Percentiles rank a stretch among this genome's conserved stretches.
These are phyloP conservation scores for Avena sativa DNA, from an alignment of 176 grass and related monocot genomes.

Conservation along the genomic window DNA sequence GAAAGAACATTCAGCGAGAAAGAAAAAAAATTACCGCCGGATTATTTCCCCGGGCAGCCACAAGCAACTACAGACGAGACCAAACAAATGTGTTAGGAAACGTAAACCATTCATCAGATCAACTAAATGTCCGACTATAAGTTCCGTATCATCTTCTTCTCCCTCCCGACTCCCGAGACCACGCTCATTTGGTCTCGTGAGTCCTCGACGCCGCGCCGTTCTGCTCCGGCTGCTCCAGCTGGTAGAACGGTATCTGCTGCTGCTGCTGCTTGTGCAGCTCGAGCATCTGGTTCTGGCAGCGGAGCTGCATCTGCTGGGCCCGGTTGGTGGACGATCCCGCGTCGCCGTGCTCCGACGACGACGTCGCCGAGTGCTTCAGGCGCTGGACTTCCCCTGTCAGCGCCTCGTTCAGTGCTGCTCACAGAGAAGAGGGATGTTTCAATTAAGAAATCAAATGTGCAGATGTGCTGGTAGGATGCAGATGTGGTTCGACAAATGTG, in stretches of 20 bases:
- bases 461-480: background rate
- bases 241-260: slow-evolving; percentile 72
- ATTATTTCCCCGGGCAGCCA: slow-evolving; percentile 37
- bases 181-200: slow-evolving; percentile 47
- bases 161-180: background rate
- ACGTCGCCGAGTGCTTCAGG: slow-evolving; percentile 58
- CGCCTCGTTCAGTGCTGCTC: slow-evolving; percentile 85
- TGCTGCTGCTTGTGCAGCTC: slow-evolving; percentile 57
- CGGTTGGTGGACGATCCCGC: slow-evolving; percentile 53
- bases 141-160: background rate
- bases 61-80: slow-evolving; percentile 46
- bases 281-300: slow-evolving; percentile 64
- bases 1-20: slow-evolving; percentile 47
- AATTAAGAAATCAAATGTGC: too few species aligned
- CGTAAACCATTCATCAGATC: slow-evolving; percentile 34
- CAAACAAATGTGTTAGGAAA: slow-evolving; percentile 69
- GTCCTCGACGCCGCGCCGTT: slow-evolving; percentile 46
- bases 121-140: slow-evolving; percentile 38
- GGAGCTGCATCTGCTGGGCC: slow-evolving; percentile 59
- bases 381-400: slow-evolving; percentile 84
- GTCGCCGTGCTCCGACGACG: slow-evolving; percentile 48
- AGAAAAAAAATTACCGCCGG: slow-evolving; percentile 28
- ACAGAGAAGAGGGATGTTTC: slow-evolving; percentile 3
- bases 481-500: background rate
- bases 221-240: slow-evolving; percentile 66